These are phyloP conservation scores for Pestalotiopsis sp. DNA, from an alignment of 2,329 filamentous ascomycete genomes.

Conservation along the genomic window DNA sequence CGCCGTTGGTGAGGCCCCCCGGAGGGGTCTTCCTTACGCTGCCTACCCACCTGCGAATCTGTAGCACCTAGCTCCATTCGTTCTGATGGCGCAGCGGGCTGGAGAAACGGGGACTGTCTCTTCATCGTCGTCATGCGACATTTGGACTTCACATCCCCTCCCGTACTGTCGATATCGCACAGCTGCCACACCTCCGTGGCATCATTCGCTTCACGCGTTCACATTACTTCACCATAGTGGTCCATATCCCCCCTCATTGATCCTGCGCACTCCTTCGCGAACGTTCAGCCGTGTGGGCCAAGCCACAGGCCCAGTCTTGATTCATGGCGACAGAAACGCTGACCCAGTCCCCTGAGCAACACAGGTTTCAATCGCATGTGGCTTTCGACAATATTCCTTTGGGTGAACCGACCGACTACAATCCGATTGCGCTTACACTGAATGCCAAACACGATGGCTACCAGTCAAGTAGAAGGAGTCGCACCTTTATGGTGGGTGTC, in stretches of 20 bases:
- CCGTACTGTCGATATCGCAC: not conserved
- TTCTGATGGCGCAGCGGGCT: constrained; percentile 1
- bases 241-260: not conserved
- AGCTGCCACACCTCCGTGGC: not conserved
- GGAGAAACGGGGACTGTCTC: not conserved
- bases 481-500: constrained; percentile 88
- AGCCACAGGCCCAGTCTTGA: constrained; percentile 5
- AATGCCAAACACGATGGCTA: constrained; percentile 88
- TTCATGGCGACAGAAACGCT: constrained; percentile 36
- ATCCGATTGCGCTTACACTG: constrained; percentile 73
- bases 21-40: constrained; percentile 4
- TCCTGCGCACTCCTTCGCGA: not conserved
- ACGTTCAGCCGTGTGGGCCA: not conserved
- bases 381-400: constrained; percentile 63
- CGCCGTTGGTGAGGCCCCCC: not conserved
- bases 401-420: constrained; percentile 62
- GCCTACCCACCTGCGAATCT: not conserved
- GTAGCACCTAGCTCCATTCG: not conserved
- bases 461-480: constrained; percentile 76
- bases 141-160: constrained; percentile 1
- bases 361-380: constrained; percentile 62
- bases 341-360: constrained; percentile 34
- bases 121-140: constrained; percentile 2
- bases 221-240: not conserved
- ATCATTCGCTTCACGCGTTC: not conserved